These are phyloP conservation scores for Mercurialis annua DNA, from an alignment of 345 rosid genomes.

Conservation along the genomic window DNA sequence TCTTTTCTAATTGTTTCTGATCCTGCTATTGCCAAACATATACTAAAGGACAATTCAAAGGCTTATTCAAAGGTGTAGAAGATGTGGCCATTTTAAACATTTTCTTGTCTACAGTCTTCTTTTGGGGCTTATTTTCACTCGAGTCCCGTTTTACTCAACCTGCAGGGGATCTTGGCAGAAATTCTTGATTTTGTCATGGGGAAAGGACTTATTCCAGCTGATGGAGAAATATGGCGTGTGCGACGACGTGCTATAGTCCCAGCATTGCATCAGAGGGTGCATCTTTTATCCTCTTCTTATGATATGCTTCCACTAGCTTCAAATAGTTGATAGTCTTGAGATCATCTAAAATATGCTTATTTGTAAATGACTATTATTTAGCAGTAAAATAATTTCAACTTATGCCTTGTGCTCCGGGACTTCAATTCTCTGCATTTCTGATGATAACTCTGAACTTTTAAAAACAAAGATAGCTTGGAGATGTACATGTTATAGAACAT, in stretches of 20 bases:
- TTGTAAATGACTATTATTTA: not conserved
- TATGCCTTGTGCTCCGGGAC: not conserved
- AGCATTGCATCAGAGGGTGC: slow-evolving; percentile 86
- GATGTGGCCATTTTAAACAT: not conserved
- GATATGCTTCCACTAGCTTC: not conserved
- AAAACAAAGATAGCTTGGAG: not conserved
- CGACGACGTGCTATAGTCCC: slow-evolving; percentile 94
- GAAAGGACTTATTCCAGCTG: slow-evolving; percentile 93
- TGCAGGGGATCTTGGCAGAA: slow-evolving; percentile 89
- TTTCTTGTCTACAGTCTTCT: not conserved
- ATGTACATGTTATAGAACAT: not conserved
- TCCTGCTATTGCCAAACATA: slow-evolving; percentile 88
- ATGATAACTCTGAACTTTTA: not conserved
- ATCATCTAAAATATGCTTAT: not conserved
- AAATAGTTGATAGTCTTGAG: not conserved
- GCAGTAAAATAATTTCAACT: not conserved
- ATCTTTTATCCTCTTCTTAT: not conserved
- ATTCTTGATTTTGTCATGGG: slow-evolving; percentile 99
- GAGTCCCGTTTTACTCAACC: slow-evolving; percentile 19
- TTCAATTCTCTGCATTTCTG: not conserved
- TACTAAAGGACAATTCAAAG: slow-evolving; percentile 78
- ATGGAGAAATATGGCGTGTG: slow-evolving; percentile 92
- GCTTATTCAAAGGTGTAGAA: slow-evolving; percentile 73
- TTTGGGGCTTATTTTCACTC: slow-evolving; percentile 5
- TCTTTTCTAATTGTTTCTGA: slow-evolving; percentile 89